Evolutionary conservation across 2,329 filamentous ascomycete species (phyloP).

Genomic region (Xenosphaeropsis pyriputrescens): DNA sequence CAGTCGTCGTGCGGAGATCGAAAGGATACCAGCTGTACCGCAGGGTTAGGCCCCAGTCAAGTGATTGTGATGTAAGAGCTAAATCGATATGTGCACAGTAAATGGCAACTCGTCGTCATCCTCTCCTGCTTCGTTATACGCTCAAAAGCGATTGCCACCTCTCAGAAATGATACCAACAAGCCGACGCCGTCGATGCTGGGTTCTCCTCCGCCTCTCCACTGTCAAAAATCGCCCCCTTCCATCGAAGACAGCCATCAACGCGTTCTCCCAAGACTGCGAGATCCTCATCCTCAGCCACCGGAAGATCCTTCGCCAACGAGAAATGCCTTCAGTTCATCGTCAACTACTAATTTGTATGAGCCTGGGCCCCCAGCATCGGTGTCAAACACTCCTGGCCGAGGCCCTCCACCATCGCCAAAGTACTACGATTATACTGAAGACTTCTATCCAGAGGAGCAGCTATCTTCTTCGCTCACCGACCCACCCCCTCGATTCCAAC

Average conservation of each 20-base stretch:
- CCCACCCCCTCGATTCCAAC: not conserved
- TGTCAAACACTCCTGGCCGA: constrained; percentile 14
- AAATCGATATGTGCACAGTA: too few relatives aligned
- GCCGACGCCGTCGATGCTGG: not conserved
- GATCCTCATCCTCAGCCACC: constrained; percentile 3
- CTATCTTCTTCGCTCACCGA: not conserved
- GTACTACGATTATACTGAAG: constrained; percentile 20
- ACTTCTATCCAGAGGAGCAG: constrained; percentile 15
- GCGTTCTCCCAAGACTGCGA: too few relatives aligned
- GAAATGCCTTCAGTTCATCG: constrained; percentile 14
- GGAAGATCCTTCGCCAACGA: constrained; percentile 15
- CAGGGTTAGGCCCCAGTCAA: too few relatives aligned
- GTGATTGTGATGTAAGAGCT: too few relatives aligned
- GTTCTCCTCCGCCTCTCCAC: not conserved
- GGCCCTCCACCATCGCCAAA: constrained; percentile 12
- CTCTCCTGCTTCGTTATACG: constrained; percentile 16
- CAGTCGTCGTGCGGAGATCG: constrained; percentile 17
- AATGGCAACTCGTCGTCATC: constrained; percentile 7
- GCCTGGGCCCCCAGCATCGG: constrained; percentile 7
- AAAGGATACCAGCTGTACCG: constrained; percentile 12
- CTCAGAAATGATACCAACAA: not conserved
- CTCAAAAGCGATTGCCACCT: constrained; percentile 11
- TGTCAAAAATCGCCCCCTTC: constrained; percentile 3
- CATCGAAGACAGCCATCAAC: too few relatives aligned
- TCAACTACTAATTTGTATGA: constrained; percentile 14